Evolutionary conservation across 1,284 basidiomycete species (phyloP).

Genomic region (Takashimella tepidaria): DNA sequence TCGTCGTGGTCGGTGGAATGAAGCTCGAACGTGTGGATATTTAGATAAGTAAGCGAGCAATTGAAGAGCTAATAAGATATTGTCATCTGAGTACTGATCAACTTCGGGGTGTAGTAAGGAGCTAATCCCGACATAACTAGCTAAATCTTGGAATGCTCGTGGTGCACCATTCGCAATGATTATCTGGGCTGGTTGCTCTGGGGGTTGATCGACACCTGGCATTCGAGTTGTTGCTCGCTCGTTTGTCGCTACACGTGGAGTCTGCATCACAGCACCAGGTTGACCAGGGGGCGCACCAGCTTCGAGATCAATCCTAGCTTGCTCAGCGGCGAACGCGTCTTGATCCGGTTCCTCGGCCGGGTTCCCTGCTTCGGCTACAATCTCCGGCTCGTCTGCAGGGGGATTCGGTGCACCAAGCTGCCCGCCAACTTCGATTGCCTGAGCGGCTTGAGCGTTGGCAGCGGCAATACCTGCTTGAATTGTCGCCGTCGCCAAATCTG

Average conservation of each 20-base stretch:
- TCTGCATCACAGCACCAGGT: slow-evolving; percentile 36
- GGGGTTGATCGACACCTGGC: slow-evolving; percentile 13
- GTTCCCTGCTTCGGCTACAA: slow-evolving; percentile 22
- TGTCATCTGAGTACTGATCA: slow-evolving; percentile 79
- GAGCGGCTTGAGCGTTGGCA: slow-evolving; percentile 26
- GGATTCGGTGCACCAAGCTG: slow-evolving; percentile 11
- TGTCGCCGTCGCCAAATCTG: slow-evolving; percentile 35
- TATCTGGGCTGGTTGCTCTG: slow-evolving; percentile 31
- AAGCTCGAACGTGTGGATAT: slow-evolving; percentile 94
- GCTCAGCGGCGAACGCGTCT: slow-evolving; percentile 39
- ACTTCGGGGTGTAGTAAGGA: slow-evolving; percentile 44
- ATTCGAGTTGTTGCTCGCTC: slow-evolving; percentile 20
- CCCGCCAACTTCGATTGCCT: slow-evolving; percentile 29
- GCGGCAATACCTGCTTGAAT: slow-evolving; percentile 30
- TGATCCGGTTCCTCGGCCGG: slow-evolving; percentile 35
- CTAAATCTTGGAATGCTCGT: slow-evolving; percentile 46
- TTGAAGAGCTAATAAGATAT: slow-evolving; percentile 85
- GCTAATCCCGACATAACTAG: slow-evolving; percentile 40
- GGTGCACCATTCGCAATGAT: slow-evolving; percentile 48
- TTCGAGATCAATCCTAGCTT: slow-evolving; percentile 42
- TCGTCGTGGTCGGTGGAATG: slow-evolving; percentile 79
- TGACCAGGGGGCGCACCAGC: slow-evolving; percentile 45
- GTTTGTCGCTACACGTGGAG: slow-evolving; percentile 25
- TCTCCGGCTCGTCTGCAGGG: slow-evolving; percentile 20
- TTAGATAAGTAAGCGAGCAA: slow-evolving; percentile 94